Base-by-base conservation (phyloP, 2,329 filamentous ascomycete genomes). In the Colletotrichum chrysophilum region DNA sequence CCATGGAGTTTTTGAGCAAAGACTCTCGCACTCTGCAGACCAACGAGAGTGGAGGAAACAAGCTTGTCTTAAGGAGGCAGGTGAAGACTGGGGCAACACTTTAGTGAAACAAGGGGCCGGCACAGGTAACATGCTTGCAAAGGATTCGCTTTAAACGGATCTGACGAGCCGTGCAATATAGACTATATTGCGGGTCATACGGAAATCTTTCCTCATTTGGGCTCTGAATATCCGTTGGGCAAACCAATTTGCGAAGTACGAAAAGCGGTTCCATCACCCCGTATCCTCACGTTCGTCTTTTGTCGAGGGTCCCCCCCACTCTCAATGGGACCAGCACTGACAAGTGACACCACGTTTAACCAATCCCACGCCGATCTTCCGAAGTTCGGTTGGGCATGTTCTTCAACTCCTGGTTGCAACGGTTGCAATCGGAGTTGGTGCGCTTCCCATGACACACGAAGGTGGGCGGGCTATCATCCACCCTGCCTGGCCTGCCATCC, bases 61-160 rank as follows among this genome's bases (percentile, higher is more conserved):
- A 70, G 67, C 67, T 62, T 48, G 55, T 43, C 66, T 69, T 69
- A 60, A 60, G 66, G 55, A 60, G 66, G 48, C 66, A 68, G 66
- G 66, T 34, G 36, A 38, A 28, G 32, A 60, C 30, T 30, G 48
- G 66, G 32, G 24, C 66, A 38, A 28, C 14, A 30, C 52, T 60
- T 21, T 60, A 26, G 66, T 69, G 55, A 61, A 69, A 69, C 66
- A 69, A 69, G 55, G 66, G 64, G 58, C 26, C 9, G 28, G 55
- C 55, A 61, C 58, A 66, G 38, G 64, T 32, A 52, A 52, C 36
- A 52, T 48, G 36, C 43, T 55, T 66, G 26, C 36, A 66, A 38
- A 30, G 24, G 36, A 60, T 60, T n/a, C n/a, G 52, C 55, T 38
- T 60, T 21, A n/a, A 61, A 69, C 66, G 55, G 66, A 30, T 61